Evolutionary conservation across 345 rosid species (phyloP), one percentile per base, ranked within the genome.

Genomic region (Boechera divaricarpa): DNA sequence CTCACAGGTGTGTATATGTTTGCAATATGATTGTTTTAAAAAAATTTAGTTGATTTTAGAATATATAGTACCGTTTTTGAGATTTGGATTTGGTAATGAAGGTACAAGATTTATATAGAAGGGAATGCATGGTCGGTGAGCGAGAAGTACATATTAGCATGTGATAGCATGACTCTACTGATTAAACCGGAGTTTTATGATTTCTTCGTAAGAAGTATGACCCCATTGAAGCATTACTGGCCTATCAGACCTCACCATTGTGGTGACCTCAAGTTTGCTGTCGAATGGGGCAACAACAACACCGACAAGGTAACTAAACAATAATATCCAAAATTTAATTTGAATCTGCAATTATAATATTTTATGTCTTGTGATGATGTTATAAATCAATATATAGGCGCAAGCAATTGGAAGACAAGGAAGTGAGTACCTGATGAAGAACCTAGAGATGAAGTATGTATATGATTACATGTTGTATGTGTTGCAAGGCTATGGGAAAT

Each of bases 401-500:
- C 69, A 60, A 72, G 79, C 55, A 2, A 86, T 87, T 28, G 93
- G 91, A 63, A 39, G 79, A 54, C 79, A 79, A 47, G 89, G 85
- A 54, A 87, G 85, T 66, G 80, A 77, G 24, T 86, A 80, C 66
- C 67, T 86, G 1, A 62, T 77, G 55, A 84, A 86, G 72, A 57
- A 59, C 11, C 53, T 89, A 21, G 79, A 75, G 70, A 83, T 89
- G 87, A 80, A 79, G 28, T 79, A 77, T 45, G 87, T 85, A 21
- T 86, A 89, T 38, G 90, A 85, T 60, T 89, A 89, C 79, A 86
- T 86, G 87, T 73, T 89, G n/a, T 85, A 89, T 80, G 57, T 82
- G 47, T 61, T 86, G 21, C 79, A 33, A 28, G 82, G 78, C 69
- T 89, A 86, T 11, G 84, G 88, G 0, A 81, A 80, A 51, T 82